phyloP scores from a whole-genome alignment of 176 grass and related monocot genomes.

The Eleusine coracana region DNA sequence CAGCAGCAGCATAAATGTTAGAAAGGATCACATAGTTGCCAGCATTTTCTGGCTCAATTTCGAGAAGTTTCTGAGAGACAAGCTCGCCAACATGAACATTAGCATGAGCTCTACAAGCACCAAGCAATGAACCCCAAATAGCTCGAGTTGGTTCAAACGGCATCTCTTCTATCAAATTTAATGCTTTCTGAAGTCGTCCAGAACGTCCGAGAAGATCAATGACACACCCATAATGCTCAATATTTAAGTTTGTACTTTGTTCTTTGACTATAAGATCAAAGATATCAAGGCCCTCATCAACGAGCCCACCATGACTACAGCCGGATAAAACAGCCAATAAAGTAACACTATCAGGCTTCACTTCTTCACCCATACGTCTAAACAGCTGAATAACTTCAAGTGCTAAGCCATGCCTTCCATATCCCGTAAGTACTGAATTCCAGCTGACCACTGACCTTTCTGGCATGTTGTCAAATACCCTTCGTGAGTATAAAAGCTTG shows the following conservation, averaged over 20 bases:
- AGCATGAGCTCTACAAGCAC: constrained; percentile 71
- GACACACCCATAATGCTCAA: constrained; percentile 70
- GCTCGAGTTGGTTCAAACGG: constrained; percentile 68
- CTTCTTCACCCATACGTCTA: constrained; percentile 50
- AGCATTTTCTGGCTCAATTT: constrained; percentile 72
- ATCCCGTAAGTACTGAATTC: constrained; percentile 76
- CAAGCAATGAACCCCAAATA: constrained; percentile 71
- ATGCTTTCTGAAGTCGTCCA: constrained; percentile 60
- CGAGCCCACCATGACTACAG: constrained; percentile 67
- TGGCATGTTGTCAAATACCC: constrained; percentile 67
- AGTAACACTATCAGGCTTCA: constrained; percentile 69
- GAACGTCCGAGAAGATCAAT: constrained; percentile 79
- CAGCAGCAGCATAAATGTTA: constrained; percentile 78
- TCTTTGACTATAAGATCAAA: constrained; percentile 63
- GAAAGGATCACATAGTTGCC: constrained; percentile 88
- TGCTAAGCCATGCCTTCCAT: constrained; percentile 74
- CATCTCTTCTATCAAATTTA: constrained; percentile 60
- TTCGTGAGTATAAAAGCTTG: constrained; percentile 61
- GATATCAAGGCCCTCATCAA: constrained; percentile 68
- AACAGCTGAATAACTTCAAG: constrained; percentile 58
- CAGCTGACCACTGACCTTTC: constrained; percentile 69
- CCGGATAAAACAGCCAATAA: constrained; percentile 65
- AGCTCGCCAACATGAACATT: constrained; percentile 60
- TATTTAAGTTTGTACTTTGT: constrained; percentile 47
- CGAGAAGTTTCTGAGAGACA: constrained; percentile 67